Base-by-base conservation (phyloP, 306 rosid species). In the Quercus rubra region DNA sequence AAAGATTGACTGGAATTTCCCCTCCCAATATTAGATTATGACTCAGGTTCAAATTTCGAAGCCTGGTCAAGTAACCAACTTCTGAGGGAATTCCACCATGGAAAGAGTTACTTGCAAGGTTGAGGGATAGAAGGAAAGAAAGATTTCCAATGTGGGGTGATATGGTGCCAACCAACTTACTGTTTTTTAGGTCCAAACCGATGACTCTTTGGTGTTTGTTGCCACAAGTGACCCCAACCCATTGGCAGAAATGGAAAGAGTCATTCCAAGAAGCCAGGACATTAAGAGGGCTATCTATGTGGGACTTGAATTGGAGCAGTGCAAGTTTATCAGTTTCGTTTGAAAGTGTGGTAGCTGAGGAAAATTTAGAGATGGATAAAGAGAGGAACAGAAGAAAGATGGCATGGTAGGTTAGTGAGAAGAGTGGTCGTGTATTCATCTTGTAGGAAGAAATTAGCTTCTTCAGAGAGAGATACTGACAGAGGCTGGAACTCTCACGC, bases 151-250 rank as follows among this genome's bases (percentile, higher is more conserved):
- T 2, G 79, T 41, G 55, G 25, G 82, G 77, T 13, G 82, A 71
- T 55, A 70, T 20, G 41, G 33, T 20, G 20, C 82, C 82, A 3
- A 52, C 57, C 23, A 78, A 28, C 9, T 55, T 28, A 2, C 8
- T 52, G 19, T n/a, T 18, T 1, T 4, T 1, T 21, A 78, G 70
- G 51, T 78, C 35, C 23, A 78, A 49, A 25, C 17, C 3, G 1
- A 75, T 46, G 77, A 78, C 77, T 28, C 82, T 71, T 21, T 58
- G 71, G 9, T 71, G 82, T 27, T 51, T 58, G 2, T 14, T 23
- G 41, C 71, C 69, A 20, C 77, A 78, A 21, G 62, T 78, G 30
- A 78, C 25, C 10, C 82, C 77, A 13, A 33, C 5, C 77, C 82
- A 78, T 0, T 43, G 27, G 75, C 82, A 71, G 5, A 78, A 78